These are phyloP conservation scores for Tricholomella constricta DNA, from an alignment of 768 basidiomycete genomes.

Conservation along the genomic window DNA sequence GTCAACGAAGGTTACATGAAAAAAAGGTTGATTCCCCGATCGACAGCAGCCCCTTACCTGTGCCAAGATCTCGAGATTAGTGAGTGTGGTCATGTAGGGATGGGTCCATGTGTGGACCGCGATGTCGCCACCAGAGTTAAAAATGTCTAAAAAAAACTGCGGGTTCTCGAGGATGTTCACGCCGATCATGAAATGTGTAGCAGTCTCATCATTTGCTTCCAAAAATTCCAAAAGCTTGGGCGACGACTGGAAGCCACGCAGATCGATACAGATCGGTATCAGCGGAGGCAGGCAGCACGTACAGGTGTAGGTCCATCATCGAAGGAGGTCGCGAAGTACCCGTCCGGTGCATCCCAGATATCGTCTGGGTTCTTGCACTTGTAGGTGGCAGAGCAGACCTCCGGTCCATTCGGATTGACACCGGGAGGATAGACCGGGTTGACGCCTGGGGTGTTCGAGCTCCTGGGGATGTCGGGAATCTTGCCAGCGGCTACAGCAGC, in stretches of 20 bases:
- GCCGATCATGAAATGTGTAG: conserved; percentile 92
- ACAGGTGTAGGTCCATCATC: conserved; percentile 77
- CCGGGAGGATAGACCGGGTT: conserved; percentile 51
- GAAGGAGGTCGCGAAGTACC: conserved; percentile 66
- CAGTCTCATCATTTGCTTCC: conserved; percentile 58
- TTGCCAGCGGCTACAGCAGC: conserved; percentile 66
- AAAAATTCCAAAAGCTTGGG: conserved; percentile 66
- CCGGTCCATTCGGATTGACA: conserved; percentile 42
- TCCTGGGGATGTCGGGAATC: conserved; percentile 68
- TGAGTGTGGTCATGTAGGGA: conserved; percentile 78
- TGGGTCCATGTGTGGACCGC: conserved; percentile 72
- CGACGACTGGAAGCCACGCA: conserved; percentile 34
- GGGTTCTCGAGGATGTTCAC: conserved; percentile 66
- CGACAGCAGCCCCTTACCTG: conserved; percentile 41
- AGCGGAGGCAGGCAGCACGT: conserved; percentile 13
- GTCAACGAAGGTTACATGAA: conserved; percentile 1
- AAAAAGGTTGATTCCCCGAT: background rate
- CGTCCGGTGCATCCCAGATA: conserved; percentile 76
- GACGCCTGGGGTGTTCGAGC: conserved; percentile 36
- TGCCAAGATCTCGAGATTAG: conserved; percentile 67
- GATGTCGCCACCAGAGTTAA: conserved; percentile 47
- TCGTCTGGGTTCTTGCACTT: conserved; percentile 64
- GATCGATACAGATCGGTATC: conserved; percentile 1
- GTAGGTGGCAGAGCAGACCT: conserved; percentile 78
- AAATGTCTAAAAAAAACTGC: conserved; percentile 54